Evolutionary conservation across 345 rosid species (phyloP).

Genomic region (Populus alba): DNA sequence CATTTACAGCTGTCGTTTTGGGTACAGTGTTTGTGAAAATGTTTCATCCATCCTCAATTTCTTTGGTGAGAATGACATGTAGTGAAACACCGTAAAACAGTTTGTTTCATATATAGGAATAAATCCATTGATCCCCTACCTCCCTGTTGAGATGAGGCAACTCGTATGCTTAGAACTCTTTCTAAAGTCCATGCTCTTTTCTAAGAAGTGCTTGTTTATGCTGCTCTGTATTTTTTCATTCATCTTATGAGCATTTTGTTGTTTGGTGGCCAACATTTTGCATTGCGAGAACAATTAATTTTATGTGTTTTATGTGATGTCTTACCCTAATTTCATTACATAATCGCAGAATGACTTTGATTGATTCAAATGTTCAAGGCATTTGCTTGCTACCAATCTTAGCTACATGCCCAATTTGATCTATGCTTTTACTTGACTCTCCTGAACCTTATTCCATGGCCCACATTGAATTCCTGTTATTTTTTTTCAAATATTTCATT

Average conservation of each 20-base stretch:
- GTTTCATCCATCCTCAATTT: slow-evolving; percentile 72
- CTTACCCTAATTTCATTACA: background rate
- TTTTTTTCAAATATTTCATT: background rate
- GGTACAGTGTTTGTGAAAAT: slow-evolving; percentile 86
- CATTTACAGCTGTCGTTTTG: slow-evolving; percentile 81
- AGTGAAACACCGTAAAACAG: background rate
- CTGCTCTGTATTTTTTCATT: background rate
- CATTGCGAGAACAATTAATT: background rate
- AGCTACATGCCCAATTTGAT: background rate
- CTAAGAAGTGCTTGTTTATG: background rate
- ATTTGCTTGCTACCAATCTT: background rate
- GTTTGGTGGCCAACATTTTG: background rate
- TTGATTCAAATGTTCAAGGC: background rate
- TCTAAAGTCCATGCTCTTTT: background rate
- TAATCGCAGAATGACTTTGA: background rate
- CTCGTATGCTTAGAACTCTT: background rate
- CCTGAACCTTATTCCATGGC: background rate
- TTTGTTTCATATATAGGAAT: background rate
- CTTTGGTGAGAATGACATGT: slow-evolving; percentile 61
- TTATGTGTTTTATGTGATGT: background rate
- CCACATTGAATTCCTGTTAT: background rate
- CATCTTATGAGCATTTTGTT: background rate
- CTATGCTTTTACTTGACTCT: background rate
- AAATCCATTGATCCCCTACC: background rate
- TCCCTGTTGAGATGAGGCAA: background rate